Evolutionary conservation across 176 grass and related monocot genomes (phyloP).

Genomic region (Otatea glauca): DNA sequence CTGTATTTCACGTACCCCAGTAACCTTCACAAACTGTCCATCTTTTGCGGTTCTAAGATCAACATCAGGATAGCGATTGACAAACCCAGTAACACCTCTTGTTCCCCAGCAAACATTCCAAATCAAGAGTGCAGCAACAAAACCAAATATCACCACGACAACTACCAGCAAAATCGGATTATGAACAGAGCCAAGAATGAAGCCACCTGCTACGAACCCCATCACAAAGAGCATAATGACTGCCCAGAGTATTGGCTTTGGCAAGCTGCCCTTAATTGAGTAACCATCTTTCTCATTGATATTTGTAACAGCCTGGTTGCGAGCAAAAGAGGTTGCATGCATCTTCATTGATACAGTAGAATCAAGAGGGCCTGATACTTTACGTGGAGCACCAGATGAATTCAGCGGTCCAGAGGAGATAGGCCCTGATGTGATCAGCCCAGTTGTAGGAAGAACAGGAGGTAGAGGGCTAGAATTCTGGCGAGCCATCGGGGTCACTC

Average conservation of each 20-base stretch:
- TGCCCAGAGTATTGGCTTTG: slow-evolving; percentile 54
- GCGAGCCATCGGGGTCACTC: slow-evolving; percentile 66
- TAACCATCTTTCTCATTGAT: slow-evolving; percentile 59
- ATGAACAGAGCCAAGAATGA: slow-evolving; percentile 72
- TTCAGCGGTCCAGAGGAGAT: slow-evolving; percentile 71
- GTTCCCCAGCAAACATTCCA: slow-evolving; percentile 75
- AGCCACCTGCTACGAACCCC: slow-evolving; percentile 59
- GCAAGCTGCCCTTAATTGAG: slow-evolving; percentile 65
- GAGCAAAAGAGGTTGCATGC: slow-evolving; percentile 60
- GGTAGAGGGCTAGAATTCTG: slow-evolving; percentile 72
- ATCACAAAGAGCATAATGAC: slow-evolving; percentile 71
- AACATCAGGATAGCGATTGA: slow-evolving; percentile 69
- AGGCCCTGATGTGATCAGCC: slow-evolving; percentile 89
- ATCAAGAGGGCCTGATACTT: slow-evolving; percentile 66
- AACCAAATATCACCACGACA: slow-evolving; percentile 55
- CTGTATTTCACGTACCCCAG: slow-evolving; percentile 70
- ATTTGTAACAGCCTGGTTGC: slow-evolving; percentile 78
- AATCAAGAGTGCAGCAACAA: slow-evolving; percentile 61
- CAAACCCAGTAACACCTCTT: slow-evolving; percentile 60
- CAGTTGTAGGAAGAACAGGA: slow-evolving; percentile 78
- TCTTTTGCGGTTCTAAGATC: slow-evolving; percentile 89
- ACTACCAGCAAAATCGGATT: slow-evolving; percentile 63
- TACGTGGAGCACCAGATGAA: slow-evolving; percentile 64
- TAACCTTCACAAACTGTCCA: slow-evolving; percentile 89
- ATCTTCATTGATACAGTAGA: slow-evolving; percentile 60